phyloP scores from a whole-genome alignment of 495 filamentous ascomycete species.

The Hyaloscypha bicolor region DNA sequence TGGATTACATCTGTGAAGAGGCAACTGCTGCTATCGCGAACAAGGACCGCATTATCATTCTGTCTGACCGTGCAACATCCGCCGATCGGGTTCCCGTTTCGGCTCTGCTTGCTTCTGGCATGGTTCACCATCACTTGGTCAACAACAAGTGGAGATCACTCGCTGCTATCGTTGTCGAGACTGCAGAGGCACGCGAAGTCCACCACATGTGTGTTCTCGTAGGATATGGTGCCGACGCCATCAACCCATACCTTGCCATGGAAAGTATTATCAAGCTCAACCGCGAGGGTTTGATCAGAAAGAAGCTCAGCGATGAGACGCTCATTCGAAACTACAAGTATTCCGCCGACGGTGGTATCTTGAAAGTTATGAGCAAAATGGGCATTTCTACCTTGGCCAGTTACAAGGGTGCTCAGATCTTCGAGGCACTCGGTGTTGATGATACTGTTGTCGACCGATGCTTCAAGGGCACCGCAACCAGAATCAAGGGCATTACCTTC shows the following conservation, averaged over 20 bases:
- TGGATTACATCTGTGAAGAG: slow-evolving; percentile 88
- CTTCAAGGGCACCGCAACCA: slow-evolving; percentile 93
- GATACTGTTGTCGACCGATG: slow-evolving; percentile 94
- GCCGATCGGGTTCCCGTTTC: slow-evolving; percentile 86
- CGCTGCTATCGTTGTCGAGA: slow-evolving; percentile 88
- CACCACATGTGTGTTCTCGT: slow-evolving; percentile 98
- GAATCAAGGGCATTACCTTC: slow-evolving; percentile 95
- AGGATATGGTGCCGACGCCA: slow-evolving; percentile 93
- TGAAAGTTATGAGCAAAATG: slow-evolving; percentile 99
- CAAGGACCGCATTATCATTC: slow-evolving; percentile 82
- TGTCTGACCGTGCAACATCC: slow-evolving; percentile 89
- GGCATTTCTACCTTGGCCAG: slow-evolving; percentile 97
- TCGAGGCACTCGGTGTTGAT: slow-evolving; percentile 97
- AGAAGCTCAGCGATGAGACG: slow-evolving; percentile 79
- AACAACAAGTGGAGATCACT: slow-evolving; percentile 95
- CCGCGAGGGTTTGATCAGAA: slow-evolving; percentile 90
- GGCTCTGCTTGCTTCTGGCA: slow-evolving; percentile 84
- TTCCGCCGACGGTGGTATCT: slow-evolving; percentile 95
- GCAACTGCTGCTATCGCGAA: slow-evolving; percentile 84
- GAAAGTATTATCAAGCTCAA: slow-evolving; percentile 99
- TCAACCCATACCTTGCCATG: slow-evolving; percentile 96
- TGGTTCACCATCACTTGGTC: slow-evolving; percentile 97
- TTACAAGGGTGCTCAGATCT: slow-evolving; percentile 99
- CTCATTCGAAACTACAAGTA: slow-evolving; percentile 97
- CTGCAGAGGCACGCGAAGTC: slow-evolving; percentile 95